Base-by-base conservation (phyloP, 306 rosid species). In the Acacia crassicarpa region DNA sequence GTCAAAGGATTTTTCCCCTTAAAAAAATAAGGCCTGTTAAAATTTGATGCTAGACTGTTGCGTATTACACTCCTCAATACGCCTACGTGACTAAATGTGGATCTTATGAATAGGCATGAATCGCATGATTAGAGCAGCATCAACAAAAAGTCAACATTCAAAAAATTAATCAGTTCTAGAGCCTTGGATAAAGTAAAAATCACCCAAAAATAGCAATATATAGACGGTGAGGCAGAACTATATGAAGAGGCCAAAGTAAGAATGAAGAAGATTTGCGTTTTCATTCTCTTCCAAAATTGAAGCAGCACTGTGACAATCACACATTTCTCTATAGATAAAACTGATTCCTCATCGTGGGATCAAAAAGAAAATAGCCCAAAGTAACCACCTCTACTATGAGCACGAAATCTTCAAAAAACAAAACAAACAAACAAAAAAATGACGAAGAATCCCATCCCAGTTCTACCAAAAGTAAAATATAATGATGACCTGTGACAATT, bases 401-500 rank as follows among this genome's bases (percentile, higher is more conserved):
- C 20, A 49, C n/a, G 6, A 51, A 51, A 16, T 16, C 19, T 16
- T 51, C 22, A 16, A 51, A 49, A 20, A n/a, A n/a, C 0, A 27
- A 27, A 27, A 27, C 0, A 27, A 27, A 27, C 0, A 27, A 27
- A 27, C 0, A 1, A 27, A 27, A 27, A 27, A 25, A 61, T 9
- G 22, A 58, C 5, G 9, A 59, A 13, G 63, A 72, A 80, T 35
- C 19, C 16, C 46, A 78, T 45, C 14, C 10, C 48, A 32, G 35
- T 5, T 19, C n/a, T 3, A 4, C 3, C 8, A 63, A 48, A 49
- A 54, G 16, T 23, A 69, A 69, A 22, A 69, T n/a, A 69, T 3
- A 68, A 59, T n/a, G 53, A 27, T 43, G 20, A 91, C 97, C 97
- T 83, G 98, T 92, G 69, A 94, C 91, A 84, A 94, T 86, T 41